These are phyloP conservation scores for Vicia faba DNA, from an alignment of 306 rosid species.

Conservation along the genomic window DNA sequence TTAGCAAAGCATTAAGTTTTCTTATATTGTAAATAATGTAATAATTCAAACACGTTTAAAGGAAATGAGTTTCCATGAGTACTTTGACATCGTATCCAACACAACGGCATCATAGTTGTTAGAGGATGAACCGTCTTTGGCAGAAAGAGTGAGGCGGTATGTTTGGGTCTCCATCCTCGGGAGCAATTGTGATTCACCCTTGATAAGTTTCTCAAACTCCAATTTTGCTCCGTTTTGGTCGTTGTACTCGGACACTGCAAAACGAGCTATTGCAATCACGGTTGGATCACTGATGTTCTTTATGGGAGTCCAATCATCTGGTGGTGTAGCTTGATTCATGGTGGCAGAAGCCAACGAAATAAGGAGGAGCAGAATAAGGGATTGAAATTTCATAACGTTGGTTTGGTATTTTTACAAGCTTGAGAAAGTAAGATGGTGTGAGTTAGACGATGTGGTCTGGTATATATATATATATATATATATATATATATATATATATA, in stretches of 20 bases:
- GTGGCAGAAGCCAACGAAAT: not conserved
- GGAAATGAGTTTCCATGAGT: no score
- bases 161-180: no score
- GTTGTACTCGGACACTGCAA: constrained; percentile 28
- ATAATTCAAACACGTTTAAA: no score
- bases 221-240: constrained; percentile 24
- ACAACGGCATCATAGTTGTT: constrained; percentile 38
- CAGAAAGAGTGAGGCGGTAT: constrained; percentile 39
- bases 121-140: not conserved
- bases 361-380: not conserved
- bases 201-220: constrained; percentile 29
- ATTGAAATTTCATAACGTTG: not conserved
- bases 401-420: not conserved
- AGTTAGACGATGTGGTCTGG: no score
- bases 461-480: no score
- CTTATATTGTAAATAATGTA: no score
- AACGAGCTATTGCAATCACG: not conserved
- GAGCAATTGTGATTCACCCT: constrained; percentile 47
- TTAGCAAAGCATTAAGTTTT: no score
- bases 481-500: no score
- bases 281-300: not conserved
- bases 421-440: not conserved
- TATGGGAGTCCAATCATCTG: not conserved
- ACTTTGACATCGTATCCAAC: no score
- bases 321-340: not conserved